Evolutionary conservation across 768 basidiomycete genomes (phyloP).

Genomic region (Chalciporus sphaerocephalus): DNA sequence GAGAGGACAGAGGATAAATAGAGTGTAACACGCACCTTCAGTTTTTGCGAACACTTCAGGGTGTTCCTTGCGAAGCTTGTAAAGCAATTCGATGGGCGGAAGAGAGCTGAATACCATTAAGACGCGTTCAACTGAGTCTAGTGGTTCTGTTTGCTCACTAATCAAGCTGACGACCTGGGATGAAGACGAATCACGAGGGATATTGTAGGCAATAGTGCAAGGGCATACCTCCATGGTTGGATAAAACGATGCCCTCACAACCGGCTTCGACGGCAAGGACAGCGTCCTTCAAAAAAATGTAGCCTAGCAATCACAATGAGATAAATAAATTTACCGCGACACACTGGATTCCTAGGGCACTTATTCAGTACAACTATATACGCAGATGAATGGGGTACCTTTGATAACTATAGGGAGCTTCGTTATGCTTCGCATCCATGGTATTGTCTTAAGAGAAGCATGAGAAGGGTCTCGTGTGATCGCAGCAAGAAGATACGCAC

Average conservation of each 20-base stretch:
- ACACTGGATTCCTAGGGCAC: conserved; percentile 59
- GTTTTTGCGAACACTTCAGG: conserved; percentile 71
- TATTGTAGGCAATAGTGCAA: background rate
- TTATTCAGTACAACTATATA: conserved; percentile 8
- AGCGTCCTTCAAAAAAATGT: conserved; percentile 57
- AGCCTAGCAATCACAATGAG: background rate
- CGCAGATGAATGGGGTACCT: conserved; percentile 36
- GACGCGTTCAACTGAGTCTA: conserved; percentile 10
- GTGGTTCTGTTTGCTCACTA: conserved; percentile 44
- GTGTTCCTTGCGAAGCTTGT: conserved; percentile 63
- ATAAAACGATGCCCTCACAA: conserved; percentile 82
- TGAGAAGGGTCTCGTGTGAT: background rate
- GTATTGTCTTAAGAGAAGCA: conserved; percentile 53
- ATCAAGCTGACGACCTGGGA: conserved; percentile 68
- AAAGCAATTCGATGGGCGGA: conserved; percentile 74
- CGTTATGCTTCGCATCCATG: conserved; percentile 69
- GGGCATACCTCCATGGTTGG: conserved; percentile 80
- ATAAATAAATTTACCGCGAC: conserved; percentile 46
- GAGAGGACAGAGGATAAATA: background rate
- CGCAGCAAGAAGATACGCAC: conserved; percentile 29
- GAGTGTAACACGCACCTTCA: conserved; percentile 46
- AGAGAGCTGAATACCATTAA: conserved; percentile 48
- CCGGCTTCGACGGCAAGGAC: conserved; percentile 79
- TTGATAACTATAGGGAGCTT: conserved; percentile 72
- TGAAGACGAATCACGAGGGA: conserved; percentile 1